These are phyloP conservation scores for Colletotrichum tamarilloi DNA, from an alignment of 2,329 filamentous ascomycete species.

Conservation along the genomic window DNA sequence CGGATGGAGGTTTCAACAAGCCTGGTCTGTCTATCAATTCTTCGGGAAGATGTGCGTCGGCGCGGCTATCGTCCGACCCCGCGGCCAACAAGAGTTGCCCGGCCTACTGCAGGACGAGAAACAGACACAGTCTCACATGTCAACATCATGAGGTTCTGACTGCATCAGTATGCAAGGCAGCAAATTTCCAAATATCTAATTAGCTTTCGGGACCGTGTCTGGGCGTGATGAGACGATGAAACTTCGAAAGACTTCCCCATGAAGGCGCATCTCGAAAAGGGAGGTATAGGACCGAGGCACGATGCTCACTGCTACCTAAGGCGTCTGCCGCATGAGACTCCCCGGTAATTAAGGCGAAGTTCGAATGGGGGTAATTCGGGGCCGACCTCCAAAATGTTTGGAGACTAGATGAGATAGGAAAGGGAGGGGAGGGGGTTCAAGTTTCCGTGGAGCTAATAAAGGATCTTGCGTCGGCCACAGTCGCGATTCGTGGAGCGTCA, in stretches of 20 bases:
- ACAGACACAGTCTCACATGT: conserved; percentile 24
- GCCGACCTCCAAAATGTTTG: conserved; percentile 3
- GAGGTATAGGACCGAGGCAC: conserved; percentile 18
- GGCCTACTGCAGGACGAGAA: not conserved
- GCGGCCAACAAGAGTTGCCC: not conserved
- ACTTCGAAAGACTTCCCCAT: not conserved
- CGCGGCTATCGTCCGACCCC: conserved; percentile 22
- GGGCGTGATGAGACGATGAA: conserved; percentile 6
- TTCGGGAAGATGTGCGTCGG: conserved; percentile 16
- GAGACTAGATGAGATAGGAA: not conserved
- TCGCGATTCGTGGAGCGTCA: conserved; percentile 31
- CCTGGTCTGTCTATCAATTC: not conserved
- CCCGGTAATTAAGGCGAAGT: not conserved
- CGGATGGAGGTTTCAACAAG: not conserved
- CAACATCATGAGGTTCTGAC: not conserved
- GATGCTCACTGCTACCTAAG: not conserved
- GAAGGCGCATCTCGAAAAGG: conserved; percentile 9
- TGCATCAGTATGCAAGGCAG: conserved; percentile 5
- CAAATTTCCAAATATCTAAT: not conserved
- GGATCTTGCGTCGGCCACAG: conserved; percentile 13
- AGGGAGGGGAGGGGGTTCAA: not conserved
- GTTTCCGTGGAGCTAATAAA: not conserved
- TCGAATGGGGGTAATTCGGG: not conserved
- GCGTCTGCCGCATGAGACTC: not conserved
- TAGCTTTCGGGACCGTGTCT: conserved; percentile 7